Conservation (phyloP, 108 stramenopile species). For the Nitzschia putrida region DNA sequence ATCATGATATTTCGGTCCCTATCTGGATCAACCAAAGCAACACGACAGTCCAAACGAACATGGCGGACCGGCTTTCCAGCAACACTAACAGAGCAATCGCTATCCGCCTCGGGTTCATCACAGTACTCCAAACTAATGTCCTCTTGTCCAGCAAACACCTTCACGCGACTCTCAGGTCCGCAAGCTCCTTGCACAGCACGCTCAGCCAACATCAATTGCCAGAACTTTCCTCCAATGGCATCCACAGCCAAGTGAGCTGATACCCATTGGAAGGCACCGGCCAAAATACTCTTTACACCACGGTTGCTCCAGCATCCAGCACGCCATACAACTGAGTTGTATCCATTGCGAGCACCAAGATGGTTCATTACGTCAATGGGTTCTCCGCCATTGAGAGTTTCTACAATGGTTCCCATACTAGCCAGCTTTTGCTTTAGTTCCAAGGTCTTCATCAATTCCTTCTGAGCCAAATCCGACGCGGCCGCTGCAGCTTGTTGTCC, state of each 20-base stretch:
- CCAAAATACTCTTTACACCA: constrained; percentile 68
- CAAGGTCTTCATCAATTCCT: constrained; percentile 65
- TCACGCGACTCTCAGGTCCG: constrained; percentile 77
- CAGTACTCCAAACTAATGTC: constrained; percentile 83
- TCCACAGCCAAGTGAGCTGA: constrained; percentile 87
- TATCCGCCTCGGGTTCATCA: constrained; percentile 74
- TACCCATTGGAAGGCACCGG: constrained; percentile 87
- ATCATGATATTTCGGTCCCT: constrained; percentile 58
- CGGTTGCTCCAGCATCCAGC: constrained; percentile 83
- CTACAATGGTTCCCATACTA: constrained; percentile 67
- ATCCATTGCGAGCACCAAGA: constrained; percentile 72
- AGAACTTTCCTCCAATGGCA: constrained; percentile 82
- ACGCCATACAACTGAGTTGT: constrained; percentile 81
- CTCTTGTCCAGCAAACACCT: constrained; percentile 80
- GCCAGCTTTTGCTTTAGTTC: constrained; percentile 57
- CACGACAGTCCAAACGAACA: constrained; percentile 80
- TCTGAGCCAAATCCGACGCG: constrained; percentile 64
- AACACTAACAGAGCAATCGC: constrained; percentile 70
- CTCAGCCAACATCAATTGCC: constrained; percentile 89
- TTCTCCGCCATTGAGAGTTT: constrained; percentile 67
- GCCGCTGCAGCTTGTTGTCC: constrained; percentile 69
- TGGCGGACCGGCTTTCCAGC: constrained; percentile 83
- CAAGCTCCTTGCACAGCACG: constrained; percentile 85
- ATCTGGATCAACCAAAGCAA: constrained; percentile 58
- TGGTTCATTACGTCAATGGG: constrained; percentile 88